Evolutionary conservation across 331 rosid genomes (phyloP), one percentile per base, ranked within the genome.

Genomic region (Ulmus americana): DNA sequence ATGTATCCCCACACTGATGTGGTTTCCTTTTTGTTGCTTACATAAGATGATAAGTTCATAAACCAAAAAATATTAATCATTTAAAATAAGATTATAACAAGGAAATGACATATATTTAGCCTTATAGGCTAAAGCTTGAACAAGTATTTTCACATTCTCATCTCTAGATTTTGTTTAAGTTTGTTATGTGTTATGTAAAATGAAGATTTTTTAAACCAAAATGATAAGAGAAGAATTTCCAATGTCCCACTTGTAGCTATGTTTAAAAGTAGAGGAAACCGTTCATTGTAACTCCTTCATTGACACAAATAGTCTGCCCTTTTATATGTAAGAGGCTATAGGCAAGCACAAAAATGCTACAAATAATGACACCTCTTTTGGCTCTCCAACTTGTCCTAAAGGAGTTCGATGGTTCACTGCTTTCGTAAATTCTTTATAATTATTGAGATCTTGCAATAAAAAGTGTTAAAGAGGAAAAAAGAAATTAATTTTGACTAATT

Each of bases 261-360:
- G 2, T 39, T 64, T 48, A 50, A 4, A 7, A 22, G 14, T 7
- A 7, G 6, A 66, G 13, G 2, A 54, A 41, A 6, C 70, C 61
- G 22, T 66, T 66, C 42, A 52, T 43, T 18, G 61, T 52, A 41
- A 54, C 4, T 44, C 70, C 70, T 39, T 61, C 70, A 54, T 66
- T 61, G 12, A 66, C 70, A 54, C 70, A 39, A 20, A 20, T 52
- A 39, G 62, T 66, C 53, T 66, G 70, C 7, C 70, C 70, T 9
- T 60, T 65, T 15, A 65, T 42, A 66, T 65, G 49, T 65, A 65
- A 52, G 70, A 65, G 2, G 70, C 50, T 41, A 61, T 38, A 51
- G 70, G 60, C 13, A 65, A 43, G 47, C 61, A 65, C 61, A 65
- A 15, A 43, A 65, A 65, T 18, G 52, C 61, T 10, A 65, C 70